phyloP scores from a whole-genome alignment of 2,329 filamentous ascomycete species.

The Microcyclosporella mali region DNA sequence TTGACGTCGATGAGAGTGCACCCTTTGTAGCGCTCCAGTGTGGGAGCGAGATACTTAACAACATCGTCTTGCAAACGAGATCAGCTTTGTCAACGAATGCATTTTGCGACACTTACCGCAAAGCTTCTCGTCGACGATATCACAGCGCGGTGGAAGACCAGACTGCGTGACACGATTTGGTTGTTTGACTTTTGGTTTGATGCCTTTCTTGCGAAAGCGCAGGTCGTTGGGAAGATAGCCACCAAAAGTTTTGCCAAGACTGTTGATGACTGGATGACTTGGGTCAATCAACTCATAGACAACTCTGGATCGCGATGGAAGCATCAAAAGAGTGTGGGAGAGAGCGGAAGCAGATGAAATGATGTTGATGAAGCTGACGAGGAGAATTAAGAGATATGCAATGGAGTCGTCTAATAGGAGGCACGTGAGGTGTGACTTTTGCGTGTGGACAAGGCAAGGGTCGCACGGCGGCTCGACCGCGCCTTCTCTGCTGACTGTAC shows the following conservation, averaged over 20 bases:
- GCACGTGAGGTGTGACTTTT: no score
- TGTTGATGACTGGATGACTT: slow-evolving; percentile 1
- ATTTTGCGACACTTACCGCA: slow-evolving; percentile 13
- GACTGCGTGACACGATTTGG: not conserved
- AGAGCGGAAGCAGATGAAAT: not conserved
- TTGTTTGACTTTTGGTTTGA: not conserved
- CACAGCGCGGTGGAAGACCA: slow-evolving; percentile 2
- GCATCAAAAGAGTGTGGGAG: slow-evolving; percentile 1
- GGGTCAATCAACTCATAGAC: slow-evolving; percentile 2
- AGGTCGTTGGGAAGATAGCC: not conserved
- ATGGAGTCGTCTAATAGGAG: no score
- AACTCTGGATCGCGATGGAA: not conserved
- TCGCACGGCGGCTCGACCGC: no score
- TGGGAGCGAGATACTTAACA: slow-evolving; percentile 61
- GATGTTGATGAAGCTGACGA: slow-evolving; percentile 2
- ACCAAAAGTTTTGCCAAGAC: slow-evolving; percentile 2
- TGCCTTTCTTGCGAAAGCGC: not conserved
- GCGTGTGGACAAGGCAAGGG: no score
- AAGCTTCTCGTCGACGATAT: slow-evolving; percentile 20
- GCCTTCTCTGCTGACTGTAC: no score
- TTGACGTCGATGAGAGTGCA: slow-evolving; percentile 85
- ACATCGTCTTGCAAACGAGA: slow-evolving; percentile 53
- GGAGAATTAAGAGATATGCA: no score
- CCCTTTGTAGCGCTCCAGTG: slow-evolving; percentile 63
- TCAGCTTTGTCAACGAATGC: slow-evolving; percentile 5